phyloP scores from a whole-genome alignment of 306 rosid genomes.

The Begonia fuchsioides region DNA sequence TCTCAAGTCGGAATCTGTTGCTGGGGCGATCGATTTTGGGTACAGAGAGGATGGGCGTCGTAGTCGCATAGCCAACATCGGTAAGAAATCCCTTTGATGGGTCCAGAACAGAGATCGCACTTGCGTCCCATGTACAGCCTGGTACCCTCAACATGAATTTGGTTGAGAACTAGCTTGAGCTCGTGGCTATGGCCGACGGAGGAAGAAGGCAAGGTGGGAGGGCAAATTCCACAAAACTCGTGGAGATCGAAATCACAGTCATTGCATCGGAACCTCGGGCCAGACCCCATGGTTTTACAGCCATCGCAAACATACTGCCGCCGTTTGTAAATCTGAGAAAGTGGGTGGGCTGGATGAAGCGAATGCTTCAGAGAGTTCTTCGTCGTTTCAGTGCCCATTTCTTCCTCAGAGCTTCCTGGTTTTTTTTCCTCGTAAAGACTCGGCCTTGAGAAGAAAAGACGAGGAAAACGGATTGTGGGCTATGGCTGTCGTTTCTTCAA shows the following conservation, averaged over 20 bases:
- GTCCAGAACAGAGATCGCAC: not conserved
- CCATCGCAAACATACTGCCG: conserved; percentile 5
- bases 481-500: no score
- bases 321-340: not conserved
- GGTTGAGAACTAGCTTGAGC: not conserved
- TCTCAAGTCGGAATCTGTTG: no score
- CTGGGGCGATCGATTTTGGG: not conserved
- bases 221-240: not conserved
- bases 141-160: not conserved
- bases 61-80: not conserved
- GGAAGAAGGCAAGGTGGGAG: not conserved
- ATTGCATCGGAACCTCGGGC: not conserved
- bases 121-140: not conserved
- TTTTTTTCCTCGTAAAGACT: no score
- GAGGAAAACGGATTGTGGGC: no score
- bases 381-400: conserved; percentile 2
- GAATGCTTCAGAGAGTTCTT: conserved; percentile 1
- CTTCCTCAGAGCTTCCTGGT: not conserved
- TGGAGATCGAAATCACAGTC: conserved; percentile 6
- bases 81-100: not conserved
- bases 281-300: not conserved
- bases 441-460: no score
- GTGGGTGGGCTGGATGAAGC: conserved; percentile 10
- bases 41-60: conserved; percentile 2
- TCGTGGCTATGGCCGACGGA: not conserved